Percentiles rank a stretch among this genome's conserved stretches.
These are phyloP conservation scores for Ganoderma lucidum DNA, from an alignment of 1,284 basidiomycete species.

Conservation along the genomic window DNA sequence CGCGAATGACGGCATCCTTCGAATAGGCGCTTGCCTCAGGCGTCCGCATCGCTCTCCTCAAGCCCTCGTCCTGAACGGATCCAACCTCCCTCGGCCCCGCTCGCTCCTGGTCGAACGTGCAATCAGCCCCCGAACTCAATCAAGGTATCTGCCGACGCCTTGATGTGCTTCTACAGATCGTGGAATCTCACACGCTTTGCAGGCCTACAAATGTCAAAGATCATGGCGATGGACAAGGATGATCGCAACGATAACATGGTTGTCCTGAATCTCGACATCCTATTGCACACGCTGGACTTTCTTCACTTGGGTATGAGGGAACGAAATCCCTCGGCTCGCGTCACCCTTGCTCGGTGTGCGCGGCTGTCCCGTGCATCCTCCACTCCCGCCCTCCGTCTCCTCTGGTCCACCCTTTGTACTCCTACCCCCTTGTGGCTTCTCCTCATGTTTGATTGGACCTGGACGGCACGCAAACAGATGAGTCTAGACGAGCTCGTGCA, in stretches of 20 bases:
- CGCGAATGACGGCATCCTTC: neutral
- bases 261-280: neutral
- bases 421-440: neutral
- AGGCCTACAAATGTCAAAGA: neutral
- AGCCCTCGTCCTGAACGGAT: neutral
- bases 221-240: neutral
- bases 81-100: neutral
- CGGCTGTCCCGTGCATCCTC: neutral
- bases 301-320: neutral
- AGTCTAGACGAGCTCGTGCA: neutral
- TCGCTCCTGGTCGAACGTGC: neutral
- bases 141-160: neutral
- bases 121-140: neutral
- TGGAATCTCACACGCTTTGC: neutral
- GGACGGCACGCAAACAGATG: neutral
- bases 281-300: neutral
- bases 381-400: neutral
- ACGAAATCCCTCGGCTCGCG: neutral
- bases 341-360: neutral
- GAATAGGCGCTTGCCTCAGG: neutral
- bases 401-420: neutral
- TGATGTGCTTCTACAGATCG: neutral
- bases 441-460: neutral
- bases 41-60: neutral
- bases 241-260: neutral